Evolutionary conservation across 805 yeast genomes (phyloP).

Genomic region (Cyberlindnera lachancei): DNA sequence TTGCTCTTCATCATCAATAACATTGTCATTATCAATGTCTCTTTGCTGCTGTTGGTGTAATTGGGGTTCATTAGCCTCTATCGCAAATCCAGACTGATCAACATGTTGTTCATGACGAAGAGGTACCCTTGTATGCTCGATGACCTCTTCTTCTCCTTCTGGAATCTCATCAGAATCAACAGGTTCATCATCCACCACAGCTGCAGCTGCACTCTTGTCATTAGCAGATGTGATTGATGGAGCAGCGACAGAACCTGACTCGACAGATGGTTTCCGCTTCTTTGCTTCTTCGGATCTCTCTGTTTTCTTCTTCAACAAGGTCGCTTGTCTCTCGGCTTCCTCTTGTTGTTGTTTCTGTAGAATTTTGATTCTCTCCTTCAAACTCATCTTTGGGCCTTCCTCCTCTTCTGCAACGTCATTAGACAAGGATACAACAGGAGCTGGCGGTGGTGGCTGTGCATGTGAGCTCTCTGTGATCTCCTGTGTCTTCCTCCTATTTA

Average conservation of each 20-base stretch:
- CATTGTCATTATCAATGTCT: not conserved
- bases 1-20: conserved; percentile 4
- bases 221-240: not conserved
- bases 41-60: not conserved
- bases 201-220: not conserved
- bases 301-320: conserved; percentile 43
- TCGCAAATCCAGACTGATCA: too few relatives aligned
- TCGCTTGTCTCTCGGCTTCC: conserved; percentile 68
- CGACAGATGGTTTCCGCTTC: conserved; percentile 2
- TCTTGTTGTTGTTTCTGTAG: conserved; percentile 76
- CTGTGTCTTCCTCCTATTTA: conserved; percentile 6
- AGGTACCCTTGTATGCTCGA: conserved; percentile 19
- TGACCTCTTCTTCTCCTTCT: conserved; percentile 18
- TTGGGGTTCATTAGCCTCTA: not conserved
- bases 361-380: conserved; percentile 80
- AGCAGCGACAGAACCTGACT: conserved; percentile 1
- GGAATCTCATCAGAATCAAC: conserved; percentile 7
- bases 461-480: conserved; percentile 6
- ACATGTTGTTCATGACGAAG: not conserved
- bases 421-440: conserved; percentile 21
- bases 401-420: conserved; percentile 34
- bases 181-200: conserved; percentile 1
- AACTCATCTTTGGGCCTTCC: conserved; percentile 67
- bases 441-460: conserved; percentile 21
- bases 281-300: conserved; percentile 40